phyloP scores from a whole-genome alignment of 208 protist species.

The Leishmania aethiopica region DNA sequence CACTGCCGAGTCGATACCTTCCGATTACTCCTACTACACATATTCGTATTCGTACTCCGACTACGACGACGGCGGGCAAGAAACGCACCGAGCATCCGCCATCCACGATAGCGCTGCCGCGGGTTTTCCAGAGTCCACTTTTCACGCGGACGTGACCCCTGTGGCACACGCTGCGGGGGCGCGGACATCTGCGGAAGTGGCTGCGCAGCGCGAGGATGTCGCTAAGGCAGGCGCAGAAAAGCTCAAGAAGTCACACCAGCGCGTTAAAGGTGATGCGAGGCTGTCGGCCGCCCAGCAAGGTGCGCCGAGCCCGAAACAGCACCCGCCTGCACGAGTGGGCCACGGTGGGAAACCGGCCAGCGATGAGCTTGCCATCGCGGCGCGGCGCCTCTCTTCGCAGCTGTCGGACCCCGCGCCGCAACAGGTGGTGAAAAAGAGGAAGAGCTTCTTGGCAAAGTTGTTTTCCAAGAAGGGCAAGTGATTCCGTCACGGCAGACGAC shows the following conservation, averaged over 20 bases:
- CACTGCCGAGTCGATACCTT: not conserved
- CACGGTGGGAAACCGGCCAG: too few species aligned
- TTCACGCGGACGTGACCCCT: not conserved
- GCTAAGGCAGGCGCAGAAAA: not conserved
- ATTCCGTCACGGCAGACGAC: not conserved
- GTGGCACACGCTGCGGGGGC: not conserved
- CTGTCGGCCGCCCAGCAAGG: not conserved
- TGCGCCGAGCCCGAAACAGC: not conserved
- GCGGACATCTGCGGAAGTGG: too few species aligned
- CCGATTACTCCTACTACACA: conserved; percentile 29
- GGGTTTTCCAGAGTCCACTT: not conserved
- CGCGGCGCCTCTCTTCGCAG: not conserved
- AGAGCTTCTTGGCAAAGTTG: conserved; percentile 22
- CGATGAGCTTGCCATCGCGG: not conserved
- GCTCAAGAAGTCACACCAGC: not conserved
- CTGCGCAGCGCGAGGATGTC: too few species aligned
- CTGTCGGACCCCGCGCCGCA: not conserved
- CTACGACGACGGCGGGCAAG: not conserved
- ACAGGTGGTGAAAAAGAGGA: conserved; percentile 3
- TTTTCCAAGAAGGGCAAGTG: conserved; percentile 29
- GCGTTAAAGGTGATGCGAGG: not conserved
- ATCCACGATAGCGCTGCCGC: not conserved
- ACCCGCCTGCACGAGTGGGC: too few species aligned
- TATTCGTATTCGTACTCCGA: conserved; percentile 23
- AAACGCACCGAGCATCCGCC: not conserved